Evolutionary conservation across 78 protist genomes (phyloP), one percentile per base, ranked within the genome.

Genomic region (Dictyostelium intermedium): DNA sequence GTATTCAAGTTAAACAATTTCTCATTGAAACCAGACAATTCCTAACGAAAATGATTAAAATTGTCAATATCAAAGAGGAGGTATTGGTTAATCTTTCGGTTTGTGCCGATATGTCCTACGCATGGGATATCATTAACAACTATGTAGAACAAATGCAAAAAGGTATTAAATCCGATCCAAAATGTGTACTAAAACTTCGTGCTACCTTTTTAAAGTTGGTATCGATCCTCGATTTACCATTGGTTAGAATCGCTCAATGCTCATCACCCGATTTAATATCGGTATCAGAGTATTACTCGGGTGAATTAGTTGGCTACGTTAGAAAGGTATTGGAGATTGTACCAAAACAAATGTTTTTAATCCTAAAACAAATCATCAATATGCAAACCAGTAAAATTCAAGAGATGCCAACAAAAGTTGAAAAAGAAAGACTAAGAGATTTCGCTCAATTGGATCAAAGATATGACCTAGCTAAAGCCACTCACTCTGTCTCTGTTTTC

Each of bases 161-260:
- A 2, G 93, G 96, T 66, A 96, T 98, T 89, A 96, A 91, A 66
- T 8, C 18, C 4, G 96, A 96, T 39, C 99, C 99, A 78, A 63
- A 82, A 56, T 61, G 95, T 41, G 97, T 96, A 27, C 47, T 98
- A 69, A 97, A 98, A 79, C 91, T 99, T 53, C 97, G 99, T 23
- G 96, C 99, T 0, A 94, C 99, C 14, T 98, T 99, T 77, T 87
- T 99, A 37, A 99, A 99, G 87, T 96, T 99, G 30, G 98, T 98
- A 16, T 92, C 99, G 10, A 91, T 98, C 37, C 83, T 99, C 14
- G 99, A 98, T 43, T 84, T 96, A 14, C 99, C 99, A 32, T 91
- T 97, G 74, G 94, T 97, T 27, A 86, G 99, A 66, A 99, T 99
- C 93, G 53, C 82, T 5, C 99, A 98, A 76, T 97, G 99, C 25